These are phyloP conservation scores for Achaetomiella virescens DNA, from an alignment of 495 filamentous ascomycete species.

Conservation along the genomic window DNA sequence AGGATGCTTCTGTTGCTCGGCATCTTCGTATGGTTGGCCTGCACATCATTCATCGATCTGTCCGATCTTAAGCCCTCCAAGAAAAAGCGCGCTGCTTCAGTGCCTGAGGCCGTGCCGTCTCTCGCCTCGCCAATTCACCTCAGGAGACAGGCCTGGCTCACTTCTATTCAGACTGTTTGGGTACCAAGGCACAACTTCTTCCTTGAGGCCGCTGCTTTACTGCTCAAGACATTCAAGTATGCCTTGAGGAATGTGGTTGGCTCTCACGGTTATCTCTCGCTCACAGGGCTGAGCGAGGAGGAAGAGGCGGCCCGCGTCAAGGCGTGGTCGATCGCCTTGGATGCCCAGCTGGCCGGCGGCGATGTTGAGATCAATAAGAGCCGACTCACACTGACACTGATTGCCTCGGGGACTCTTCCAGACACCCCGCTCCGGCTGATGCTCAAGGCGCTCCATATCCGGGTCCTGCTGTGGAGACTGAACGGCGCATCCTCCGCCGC, in stretches of 20 bases:
- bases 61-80: constrained; percentile 38
- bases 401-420: constrained; percentile 83
- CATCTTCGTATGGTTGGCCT: constrained; percentile 60
- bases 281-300: constrained; percentile 76
- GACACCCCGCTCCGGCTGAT: constrained; percentile 79
- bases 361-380: constrained; percentile 86
- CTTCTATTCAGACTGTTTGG: constrained; percentile 88
- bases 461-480: constrained; percentile 77
- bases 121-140: constrained; percentile 79
- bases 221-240: constrained; percentile 73
- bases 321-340: constrained; percentile 90
- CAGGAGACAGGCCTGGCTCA: constrained; percentile 85
- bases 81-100: constrained; percentile 30
- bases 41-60: constrained; percentile 58
- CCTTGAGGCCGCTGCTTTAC: constrained; percentile 75
- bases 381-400: constrained; percentile 76
- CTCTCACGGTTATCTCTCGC: constrained; percentile 62
- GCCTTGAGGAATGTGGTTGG: constrained; percentile 74
- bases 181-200: constrained; percentile 83
- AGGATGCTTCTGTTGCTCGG: constrained; percentile 60
- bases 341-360: constrained; percentile 91
- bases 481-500: constrained; percentile 23
- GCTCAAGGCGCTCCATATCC: constrained; percentile 87
- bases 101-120: constrained; percentile 53
- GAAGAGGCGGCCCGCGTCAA: constrained; percentile 82